Conservation (phyloP, 805 yeast species). For the Sugiyamaella floridensis region DNA sequence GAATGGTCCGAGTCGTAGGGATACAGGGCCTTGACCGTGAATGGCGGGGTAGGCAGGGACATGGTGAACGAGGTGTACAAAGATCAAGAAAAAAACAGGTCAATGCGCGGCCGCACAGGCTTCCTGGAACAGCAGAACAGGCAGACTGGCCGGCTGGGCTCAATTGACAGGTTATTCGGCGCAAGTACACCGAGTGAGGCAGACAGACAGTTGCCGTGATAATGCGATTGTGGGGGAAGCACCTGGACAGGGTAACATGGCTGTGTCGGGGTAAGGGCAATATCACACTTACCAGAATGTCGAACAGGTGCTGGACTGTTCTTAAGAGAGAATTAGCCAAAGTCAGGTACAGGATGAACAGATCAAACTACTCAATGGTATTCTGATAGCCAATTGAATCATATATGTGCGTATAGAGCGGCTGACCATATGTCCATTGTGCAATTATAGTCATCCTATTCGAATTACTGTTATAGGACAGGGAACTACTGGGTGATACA, state of each 20-base stretch:
- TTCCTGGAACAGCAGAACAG: neutral
- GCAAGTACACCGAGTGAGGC: neutral
- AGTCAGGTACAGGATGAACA: no score
- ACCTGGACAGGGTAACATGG: neutral
- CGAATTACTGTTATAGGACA: no score
- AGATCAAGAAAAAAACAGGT: neutral
- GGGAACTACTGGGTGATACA: no score
- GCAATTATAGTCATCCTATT: no score
- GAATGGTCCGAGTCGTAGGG: conserved; percentile 66
- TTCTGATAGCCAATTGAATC: no score
- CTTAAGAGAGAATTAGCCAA: no score
- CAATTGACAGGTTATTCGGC: neutral
- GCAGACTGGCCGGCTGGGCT: neutral
- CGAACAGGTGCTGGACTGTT: neutral
- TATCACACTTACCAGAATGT: neutral
- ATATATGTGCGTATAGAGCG: no score
- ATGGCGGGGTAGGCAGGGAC: conserved; percentile 38
- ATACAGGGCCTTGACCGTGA: conserved; percentile 59
- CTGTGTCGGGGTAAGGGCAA: neutral
- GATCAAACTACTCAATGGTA: no score
- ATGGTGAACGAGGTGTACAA: neutral
- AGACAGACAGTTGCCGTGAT: neutral
- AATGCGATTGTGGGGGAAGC: neutral
- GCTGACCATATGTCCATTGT: no score
- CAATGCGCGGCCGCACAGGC: neutral